phyloP scores from a whole-genome alignment of 345 rosid species.

The Sonneratia caseolaris region DNA sequence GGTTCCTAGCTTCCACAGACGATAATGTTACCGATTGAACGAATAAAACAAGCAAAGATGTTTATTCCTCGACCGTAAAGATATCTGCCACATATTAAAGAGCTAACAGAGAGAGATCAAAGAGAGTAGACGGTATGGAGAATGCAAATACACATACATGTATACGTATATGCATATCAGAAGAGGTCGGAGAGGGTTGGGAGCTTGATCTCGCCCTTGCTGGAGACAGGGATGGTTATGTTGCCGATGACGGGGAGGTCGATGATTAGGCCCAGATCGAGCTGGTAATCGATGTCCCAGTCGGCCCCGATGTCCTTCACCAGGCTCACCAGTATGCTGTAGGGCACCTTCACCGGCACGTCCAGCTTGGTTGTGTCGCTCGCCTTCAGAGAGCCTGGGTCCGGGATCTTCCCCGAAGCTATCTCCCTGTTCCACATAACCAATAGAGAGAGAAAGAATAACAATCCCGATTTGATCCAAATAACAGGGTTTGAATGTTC shows the following conservation, averaged over 20 bases:
- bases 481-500: too few species aligned
- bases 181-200: conserved; percentile 55
- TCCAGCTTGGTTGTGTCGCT: conserved; percentile 42
- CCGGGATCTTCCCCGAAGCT: conserved; percentile 69
- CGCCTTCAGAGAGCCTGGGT: conserved; percentile 75
- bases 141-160: too few species aligned
- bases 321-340: conserved; percentile 56
- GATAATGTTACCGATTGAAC: too few species aligned
- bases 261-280: conserved; percentile 55
- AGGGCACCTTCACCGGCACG: conserved; percentile 60
- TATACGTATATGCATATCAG: background rate
- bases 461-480: too few species aligned
- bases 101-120: background rate
- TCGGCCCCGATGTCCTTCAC: conserved; percentile 53
- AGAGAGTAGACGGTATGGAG: too few species aligned
- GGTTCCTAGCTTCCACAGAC: too few species aligned
- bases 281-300: conserved; percentile 83
- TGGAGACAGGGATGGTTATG: conserved; percentile 58
- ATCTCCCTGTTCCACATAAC: conserved; percentile 40
- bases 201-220: conserved; percentile 74
- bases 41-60: too few species aligned
- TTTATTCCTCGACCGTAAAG: too few species aligned
- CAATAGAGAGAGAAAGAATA: too few species aligned
- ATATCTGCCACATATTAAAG: too few species aligned
- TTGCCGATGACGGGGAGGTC: conserved; percentile 73